phyloP scores from a whole-genome alignment of 371 early-diverging fungal species.

The Zancudomyces culisetae region DNA sequence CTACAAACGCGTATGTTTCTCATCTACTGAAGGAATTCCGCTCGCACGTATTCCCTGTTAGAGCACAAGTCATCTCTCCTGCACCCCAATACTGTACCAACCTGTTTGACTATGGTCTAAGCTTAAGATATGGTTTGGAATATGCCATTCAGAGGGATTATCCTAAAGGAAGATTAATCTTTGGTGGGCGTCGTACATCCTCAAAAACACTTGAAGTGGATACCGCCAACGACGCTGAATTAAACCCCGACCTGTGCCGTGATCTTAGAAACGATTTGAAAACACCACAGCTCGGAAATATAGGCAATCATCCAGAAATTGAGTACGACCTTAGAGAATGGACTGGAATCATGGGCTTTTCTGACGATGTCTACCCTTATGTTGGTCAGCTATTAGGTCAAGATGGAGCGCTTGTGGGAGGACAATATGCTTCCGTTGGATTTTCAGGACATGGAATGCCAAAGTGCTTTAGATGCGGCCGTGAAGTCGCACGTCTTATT shows the following conservation, averaged over 20 bases:
- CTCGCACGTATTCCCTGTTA: conserved; percentile 5
- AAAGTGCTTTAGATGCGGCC: conserved; percentile 1
- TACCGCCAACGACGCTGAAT: conserved; percentile 1
- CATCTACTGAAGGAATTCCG: conserved; percentile 5
- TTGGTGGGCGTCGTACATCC: conserved; percentile 4
- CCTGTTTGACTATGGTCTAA: conserved; percentile 4
- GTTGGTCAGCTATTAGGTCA: not conserved
- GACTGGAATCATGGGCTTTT: conserved; percentile 9
- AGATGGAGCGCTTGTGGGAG: not conserved
- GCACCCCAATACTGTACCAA: not conserved
- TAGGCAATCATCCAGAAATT: not conserved
- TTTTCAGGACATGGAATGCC: conserved; percentile 3
- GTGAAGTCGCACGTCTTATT: conserved; percentile 1
- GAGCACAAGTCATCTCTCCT: conserved; percentile 6
- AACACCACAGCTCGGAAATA: not conserved
- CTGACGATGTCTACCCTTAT: not conserved
- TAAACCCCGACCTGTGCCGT: not conserved
- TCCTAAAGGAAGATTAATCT: conserved; percentile 3
- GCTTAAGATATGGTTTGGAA: conserved; percentile 6
- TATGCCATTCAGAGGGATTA: conserved; percentile 7
- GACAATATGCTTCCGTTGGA: not conserved
- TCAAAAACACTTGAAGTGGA: conserved; percentile 1
- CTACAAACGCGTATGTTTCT: conserved; percentile 9
- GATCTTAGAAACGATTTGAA: not conserved
- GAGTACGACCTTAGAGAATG: conserved; percentile 4